These are phyloP conservation scores for Bigelowiella natans DNA, from an alignment of 78 protist species.

Conservation along the genomic window DNA sequence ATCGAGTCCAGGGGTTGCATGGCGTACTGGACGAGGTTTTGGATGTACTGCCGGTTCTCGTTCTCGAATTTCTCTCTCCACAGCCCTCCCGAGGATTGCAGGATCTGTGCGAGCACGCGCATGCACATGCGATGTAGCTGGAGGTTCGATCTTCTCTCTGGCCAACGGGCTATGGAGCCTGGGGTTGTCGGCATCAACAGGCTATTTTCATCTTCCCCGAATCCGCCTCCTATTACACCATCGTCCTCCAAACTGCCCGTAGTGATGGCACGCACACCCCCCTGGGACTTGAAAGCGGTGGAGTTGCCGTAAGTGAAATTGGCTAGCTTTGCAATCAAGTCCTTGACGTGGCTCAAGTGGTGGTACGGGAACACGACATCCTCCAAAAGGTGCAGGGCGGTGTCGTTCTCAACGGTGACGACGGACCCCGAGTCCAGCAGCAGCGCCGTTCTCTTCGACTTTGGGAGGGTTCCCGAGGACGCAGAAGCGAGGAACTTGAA, in stretches of 20 bases:
- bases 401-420: background rate
- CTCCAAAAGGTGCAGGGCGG: background rate
- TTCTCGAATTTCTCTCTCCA: background rate
- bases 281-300: no score
- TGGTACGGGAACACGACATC: background rate
- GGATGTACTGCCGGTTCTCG: background rate
- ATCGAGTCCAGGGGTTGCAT: background rate
- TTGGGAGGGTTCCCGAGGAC: background rate
- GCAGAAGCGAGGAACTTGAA: background rate
- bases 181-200: no score
- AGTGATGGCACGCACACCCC: no score
- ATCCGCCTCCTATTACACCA: no score
- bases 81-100: background rate
- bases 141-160: background rate
- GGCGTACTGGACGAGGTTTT: background rate
- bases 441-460: background rate
- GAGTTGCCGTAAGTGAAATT: no score
- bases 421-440: background rate
- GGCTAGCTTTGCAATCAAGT: background rate
- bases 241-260: no score
- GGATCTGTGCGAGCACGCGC: background rate
- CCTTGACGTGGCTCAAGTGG: background rate
- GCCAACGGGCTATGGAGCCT: no score
- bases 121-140: background rate
- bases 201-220: no score